Base-by-base conservation (phyloP, 257 asterid species). In the Schizonepeta tenuifolia region DNA sequence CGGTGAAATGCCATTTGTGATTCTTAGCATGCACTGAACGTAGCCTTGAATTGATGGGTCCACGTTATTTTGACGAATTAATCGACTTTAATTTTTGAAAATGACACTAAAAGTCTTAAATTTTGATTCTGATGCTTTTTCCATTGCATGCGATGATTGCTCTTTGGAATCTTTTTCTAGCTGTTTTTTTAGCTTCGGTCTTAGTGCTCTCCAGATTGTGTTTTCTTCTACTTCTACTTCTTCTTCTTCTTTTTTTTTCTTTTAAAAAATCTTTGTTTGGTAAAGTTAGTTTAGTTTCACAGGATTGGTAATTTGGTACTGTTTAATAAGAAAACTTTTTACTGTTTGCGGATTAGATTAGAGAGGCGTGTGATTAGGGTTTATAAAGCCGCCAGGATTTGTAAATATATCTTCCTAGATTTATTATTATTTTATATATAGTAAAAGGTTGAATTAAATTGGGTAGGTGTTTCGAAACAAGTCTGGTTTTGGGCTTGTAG, bases 1-100 rank as follows among this genome's bases (percentile, higher is more conserved):
- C 49, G 13, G 33, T 64, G 74, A 46, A 64, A 65, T 14, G 70
- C 40, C 43, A 43, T 43, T 1, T 44, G 24, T 15, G 56, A 36
- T 71, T 71, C 41, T 55, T 46, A 53, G 80, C 91, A 87, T 77
- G 92, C 84, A 80, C 63, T 46, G 64, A 77, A 69, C 77, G 60
- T 80, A 18, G 41, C 70, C 71, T 47, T 69, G 72, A 68, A 58
- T 76, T 65, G 70, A 67, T 80, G 81, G 83, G 82, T 71, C 65
- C 15, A 47, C 43, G 21, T 21, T 67, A 18, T 74, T 78, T 73
- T 72, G 67, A 44, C 65, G 58, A 73, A 77, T 75, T 68, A 17
- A n/a, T 65, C 69, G 75, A 20, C 65, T 72, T 81, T 21, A 36
- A 21, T 38, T 44, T 53, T 40, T 74, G 77, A 75, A 69, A 12